Percentiles rank a stretch among this genome's conserved stretches.
These are phyloP conservation scores for Scutellaria barbata DNA, from an alignment of 257 asterid genomes.

Conservation along the genomic window DNA sequence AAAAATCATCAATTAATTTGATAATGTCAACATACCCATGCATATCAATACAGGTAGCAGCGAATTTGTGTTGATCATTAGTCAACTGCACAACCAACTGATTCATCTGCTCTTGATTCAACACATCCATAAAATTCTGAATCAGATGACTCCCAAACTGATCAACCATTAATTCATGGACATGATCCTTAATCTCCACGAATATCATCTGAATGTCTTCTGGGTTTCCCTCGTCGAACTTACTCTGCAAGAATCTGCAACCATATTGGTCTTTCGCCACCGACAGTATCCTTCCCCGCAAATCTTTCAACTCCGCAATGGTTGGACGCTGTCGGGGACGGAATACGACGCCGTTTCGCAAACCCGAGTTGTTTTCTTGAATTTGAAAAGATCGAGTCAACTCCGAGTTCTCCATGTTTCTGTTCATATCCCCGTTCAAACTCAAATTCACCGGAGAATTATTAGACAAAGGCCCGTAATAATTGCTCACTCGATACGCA, in stretches of 20 bases:
- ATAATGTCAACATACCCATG: constrained; percentile 47
- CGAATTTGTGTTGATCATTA: constrained; percentile 30
- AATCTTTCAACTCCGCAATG: constrained; percentile 34
- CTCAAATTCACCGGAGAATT: too few relatives aligned
- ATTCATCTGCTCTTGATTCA: constrained; percentile 44
- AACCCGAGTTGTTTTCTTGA: too few relatives aligned
- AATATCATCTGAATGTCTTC: constrained; percentile 49
- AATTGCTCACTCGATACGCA: too few relatives aligned
- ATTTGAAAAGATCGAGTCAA: too few relatives aligned
- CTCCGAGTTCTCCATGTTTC: too few relatives aligned
- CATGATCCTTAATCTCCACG: constrained; percentile 47
- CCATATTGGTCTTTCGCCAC: constrained; percentile 55
- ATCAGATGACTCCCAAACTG: constrained; percentile 54
- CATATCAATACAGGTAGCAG: constrained; percentile 45
- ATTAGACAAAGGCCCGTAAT: too few relatives aligned
- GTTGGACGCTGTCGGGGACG: not conserved
- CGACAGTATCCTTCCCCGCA: constrained; percentile 43
- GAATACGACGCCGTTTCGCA: not conserved
- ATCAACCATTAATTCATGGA: constrained; percentile 56
- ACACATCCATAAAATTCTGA: constrained; percentile 46
- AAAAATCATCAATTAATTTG: not conserved
- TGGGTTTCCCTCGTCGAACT: constrained; percentile 45
- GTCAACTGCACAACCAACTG: constrained; percentile 36
- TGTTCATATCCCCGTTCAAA: too few relatives aligned
- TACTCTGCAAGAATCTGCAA: constrained; percentile 52